These are phyloP conservation scores for Saccharomycopsis vini DNA, from an alignment of 805 yeast species.

Conservation along the genomic window DNA sequence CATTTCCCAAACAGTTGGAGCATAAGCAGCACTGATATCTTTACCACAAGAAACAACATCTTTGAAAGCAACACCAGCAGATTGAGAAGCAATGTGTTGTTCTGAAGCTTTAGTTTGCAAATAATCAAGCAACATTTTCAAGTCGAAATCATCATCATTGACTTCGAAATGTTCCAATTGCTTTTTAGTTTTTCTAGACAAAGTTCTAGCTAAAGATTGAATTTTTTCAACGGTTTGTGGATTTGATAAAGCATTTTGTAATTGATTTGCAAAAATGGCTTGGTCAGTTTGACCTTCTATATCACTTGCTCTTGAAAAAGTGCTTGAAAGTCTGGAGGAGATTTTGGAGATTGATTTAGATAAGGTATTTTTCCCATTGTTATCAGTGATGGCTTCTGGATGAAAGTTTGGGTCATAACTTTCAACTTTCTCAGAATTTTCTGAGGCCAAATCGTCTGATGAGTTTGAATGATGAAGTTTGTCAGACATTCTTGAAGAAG, in stretches of 20 bases:
- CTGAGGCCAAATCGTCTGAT: conserved; percentile 3
- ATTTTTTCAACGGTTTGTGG: conserved; percentile 31
- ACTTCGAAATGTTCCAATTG: conserved; percentile 38
- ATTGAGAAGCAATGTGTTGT: conserved; percentile 39
- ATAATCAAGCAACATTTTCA: conserved; percentile 34
- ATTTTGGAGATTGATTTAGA: conserved; percentile 6
- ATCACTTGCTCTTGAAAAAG: conserved; percentile 8
- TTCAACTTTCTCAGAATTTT: conserved; percentile 6
- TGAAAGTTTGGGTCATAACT: conserved; percentile 6
- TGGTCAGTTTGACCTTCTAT: conserved; percentile 12
- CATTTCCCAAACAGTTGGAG: conserved; percentile 40
- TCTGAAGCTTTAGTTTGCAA: conserved; percentile 31
- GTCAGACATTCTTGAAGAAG: too few relatives aligned
- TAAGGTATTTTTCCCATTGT: not conserved
- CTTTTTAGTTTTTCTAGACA: conserved; percentile 27
- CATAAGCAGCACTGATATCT: conserved; percentile 45
- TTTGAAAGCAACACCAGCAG: conserved; percentile 43
- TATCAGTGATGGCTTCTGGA: conserved; percentile 4
- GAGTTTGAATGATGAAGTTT: too few relatives aligned
- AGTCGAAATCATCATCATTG: conserved; percentile 38
- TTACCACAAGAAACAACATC: conserved; percentile 35
- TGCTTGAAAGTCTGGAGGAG: conserved; percentile 7
- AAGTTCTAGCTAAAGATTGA: conserved; percentile 33
- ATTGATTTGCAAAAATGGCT: conserved; percentile 17
- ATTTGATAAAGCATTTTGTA: conserved; percentile 21